A percentile compares a stretch with the other conserved stretches of the same genome.
phyloP scores from a whole-genome alignment of 257 asterid genomes.

The Linaria vulgaris region DNA sequence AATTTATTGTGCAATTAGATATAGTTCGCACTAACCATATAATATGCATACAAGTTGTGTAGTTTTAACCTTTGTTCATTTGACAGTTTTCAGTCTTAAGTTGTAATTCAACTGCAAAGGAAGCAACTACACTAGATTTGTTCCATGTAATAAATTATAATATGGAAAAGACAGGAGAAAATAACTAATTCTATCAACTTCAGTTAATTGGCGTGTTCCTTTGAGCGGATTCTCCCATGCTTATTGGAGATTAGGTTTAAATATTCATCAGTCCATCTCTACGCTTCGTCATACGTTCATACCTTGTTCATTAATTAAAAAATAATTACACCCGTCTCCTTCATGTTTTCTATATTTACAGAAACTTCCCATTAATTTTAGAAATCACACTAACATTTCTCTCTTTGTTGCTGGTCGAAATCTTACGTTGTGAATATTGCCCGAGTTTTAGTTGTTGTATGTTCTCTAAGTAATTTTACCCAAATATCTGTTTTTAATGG shows the following conservation, averaged over 20 bases:
- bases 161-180: background rate
- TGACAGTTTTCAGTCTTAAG: background rate
- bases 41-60: background rate
- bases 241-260: slow-evolving; percentile 32
- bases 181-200: slow-evolving; percentile 1
- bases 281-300: background rate
- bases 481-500: no score
- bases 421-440: no score
- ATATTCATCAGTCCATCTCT: slow-evolving; percentile 26
- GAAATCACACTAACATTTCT: no score
- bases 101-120: slow-evolving; percentile 6
- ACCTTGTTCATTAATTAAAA: background rate
- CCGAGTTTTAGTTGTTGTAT: no score
- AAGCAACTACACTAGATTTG: background rate
- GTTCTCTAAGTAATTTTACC: no score
- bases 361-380: no score
- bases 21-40: no score
- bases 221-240: slow-evolving; percentile 26
- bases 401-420: no score
- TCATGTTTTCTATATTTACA: background rate
- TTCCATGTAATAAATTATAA: background rate
- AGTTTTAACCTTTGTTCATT: background rate
- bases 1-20: no score
- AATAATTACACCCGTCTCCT: no score
- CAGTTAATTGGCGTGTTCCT: slow-evolving; percentile 10